Conservation (phyloP, 2,329 filamentous ascomycete genomes). For the Lachnellula cervina region DNA sequence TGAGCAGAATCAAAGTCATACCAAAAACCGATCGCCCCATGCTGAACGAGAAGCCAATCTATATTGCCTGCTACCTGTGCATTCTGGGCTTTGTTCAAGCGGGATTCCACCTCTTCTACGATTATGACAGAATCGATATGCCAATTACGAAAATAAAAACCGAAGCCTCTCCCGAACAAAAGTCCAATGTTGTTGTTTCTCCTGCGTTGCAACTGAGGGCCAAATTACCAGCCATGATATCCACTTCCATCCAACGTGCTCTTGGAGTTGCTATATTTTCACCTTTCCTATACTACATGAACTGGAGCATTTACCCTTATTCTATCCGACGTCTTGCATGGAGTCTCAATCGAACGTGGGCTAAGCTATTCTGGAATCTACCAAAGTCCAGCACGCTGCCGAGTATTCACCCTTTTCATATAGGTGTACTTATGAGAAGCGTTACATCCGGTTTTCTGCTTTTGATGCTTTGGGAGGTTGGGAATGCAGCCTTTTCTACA, state of each 20-base stretch:
- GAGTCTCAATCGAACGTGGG: conserved; percentile 64
- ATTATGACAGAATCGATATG: conserved; percentile 58
- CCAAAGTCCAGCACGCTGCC: conserved; percentile 65
- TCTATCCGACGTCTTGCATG: conserved; percentile 61
- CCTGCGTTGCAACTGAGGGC: conserved; percentile 35
- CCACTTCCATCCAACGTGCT: conserved; percentile 29
- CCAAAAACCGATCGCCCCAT: conserved; percentile 66
- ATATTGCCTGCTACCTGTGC: conserved; percentile 66
- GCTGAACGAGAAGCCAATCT: conserved; percentile 83
- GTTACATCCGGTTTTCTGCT: conserved; percentile 62
- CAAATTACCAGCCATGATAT: conserved; percentile 32
- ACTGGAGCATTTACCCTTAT: conserved; percentile 55
- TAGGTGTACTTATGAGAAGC: conserved; percentile 52
- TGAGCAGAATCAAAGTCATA: conserved; percentile 69
- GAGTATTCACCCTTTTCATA: conserved; percentile 51
- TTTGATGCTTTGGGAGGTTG: conserved; percentile 68
- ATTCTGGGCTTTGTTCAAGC: conserved; percentile 67
- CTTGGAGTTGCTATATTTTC: conserved; percentile 39
- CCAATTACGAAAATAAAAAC: conserved; percentile 36
- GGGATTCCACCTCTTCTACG: conserved; percentile 61
- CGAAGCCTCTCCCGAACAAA: conserved; percentile 31
- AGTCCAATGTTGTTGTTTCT: conserved; percentile 34
- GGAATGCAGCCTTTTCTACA: conserved; percentile 72
- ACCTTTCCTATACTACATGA: conserved; percentile 36
- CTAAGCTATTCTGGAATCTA: conserved; percentile 70